Conservation (phyloP, 176 grass and related monocot species). For the Saccharum spontaneum region DNA sequence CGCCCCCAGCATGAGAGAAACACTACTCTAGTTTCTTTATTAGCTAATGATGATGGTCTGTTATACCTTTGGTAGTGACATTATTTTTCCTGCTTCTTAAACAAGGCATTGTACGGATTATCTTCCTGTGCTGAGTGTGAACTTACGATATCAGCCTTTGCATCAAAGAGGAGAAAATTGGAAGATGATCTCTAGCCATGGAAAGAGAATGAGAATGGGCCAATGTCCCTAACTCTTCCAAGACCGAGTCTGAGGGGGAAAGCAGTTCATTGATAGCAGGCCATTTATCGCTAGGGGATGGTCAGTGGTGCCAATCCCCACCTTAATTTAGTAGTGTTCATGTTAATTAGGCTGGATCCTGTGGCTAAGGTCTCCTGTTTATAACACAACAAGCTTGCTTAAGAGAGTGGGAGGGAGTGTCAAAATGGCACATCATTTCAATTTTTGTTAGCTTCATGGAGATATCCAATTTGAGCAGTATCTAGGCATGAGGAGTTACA, state of each 20-base stretch:
- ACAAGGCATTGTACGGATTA: neutral
- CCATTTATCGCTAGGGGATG: neutral
- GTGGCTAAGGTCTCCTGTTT: neutral
- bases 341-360: neutral
- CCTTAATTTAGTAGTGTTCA: neutral
- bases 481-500: neutral
- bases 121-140: too few relatives aligned
- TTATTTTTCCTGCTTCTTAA: neutral
- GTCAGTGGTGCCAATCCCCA: neutral
- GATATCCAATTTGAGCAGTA: neutral
- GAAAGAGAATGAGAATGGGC: neutral
- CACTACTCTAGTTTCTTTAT: neutral
- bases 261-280: neutral
- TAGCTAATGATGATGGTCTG: neutral
- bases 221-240: neutral
- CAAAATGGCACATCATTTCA: neutral
- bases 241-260: neutral
- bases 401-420: neutral
- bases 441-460: neutral
- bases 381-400: neutral
- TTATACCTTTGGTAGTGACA: neutral
- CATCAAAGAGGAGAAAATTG: neutral
- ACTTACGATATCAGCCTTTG: neutral
- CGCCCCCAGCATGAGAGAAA: neutral
- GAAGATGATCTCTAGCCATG: neutral